These are phyloP conservation scores for Globisporangium emineosum DNA, from an alignment of 352 stramenopile species.

Conservation along the genomic window DNA sequence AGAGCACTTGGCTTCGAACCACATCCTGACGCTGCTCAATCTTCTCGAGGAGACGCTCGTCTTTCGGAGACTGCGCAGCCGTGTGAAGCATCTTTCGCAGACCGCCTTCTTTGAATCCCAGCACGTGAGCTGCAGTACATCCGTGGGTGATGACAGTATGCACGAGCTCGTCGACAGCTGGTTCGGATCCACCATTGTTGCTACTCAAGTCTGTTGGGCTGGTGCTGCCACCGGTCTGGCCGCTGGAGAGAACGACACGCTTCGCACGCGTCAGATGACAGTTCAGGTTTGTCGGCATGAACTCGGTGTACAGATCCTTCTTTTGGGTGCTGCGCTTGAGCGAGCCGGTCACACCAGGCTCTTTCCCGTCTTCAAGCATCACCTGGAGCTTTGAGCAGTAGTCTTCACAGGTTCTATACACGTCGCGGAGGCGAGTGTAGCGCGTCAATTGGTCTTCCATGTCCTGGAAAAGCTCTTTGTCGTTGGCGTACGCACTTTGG, in stretches of 20 bases:
- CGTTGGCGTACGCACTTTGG: slow-evolving; percentile 19
- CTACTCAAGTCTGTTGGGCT: slow-evolving; percentile 30
- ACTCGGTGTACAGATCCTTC: slow-evolving; percentile 80
- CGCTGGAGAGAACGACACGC: slow-evolving; percentile 43
- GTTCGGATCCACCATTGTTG: slow-evolving; percentile 15
- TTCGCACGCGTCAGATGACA: slow-evolving; percentile 73
- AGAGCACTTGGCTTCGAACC: slow-evolving; percentile 70
- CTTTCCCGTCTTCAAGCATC: slow-evolving; percentile 73
- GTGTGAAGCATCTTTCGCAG: slow-evolving; percentile 57
- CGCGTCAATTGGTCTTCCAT: slow-evolving; percentile 53
- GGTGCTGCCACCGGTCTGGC: not conserved
- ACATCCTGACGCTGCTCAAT: slow-evolving; percentile 83
- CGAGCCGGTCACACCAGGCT: slow-evolving; percentile 79
- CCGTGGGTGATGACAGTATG: slow-evolving; percentile 79
- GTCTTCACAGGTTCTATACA: slow-evolving; percentile 68
- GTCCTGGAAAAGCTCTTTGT: slow-evolving; percentile 39
- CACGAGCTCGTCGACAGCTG: slow-evolving; percentile 47
- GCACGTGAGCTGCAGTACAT: slow-evolving; percentile 68
- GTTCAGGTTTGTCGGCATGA: slow-evolving; percentile 87
- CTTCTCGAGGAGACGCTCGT: slow-evolving; percentile 46
- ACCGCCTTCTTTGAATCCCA: slow-evolving; percentile 85
- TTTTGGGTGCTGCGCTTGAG: slow-evolving; percentile 86
- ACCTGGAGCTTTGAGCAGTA: slow-evolving; percentile 60
- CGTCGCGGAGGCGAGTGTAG: slow-evolving; percentile 55
- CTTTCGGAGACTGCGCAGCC: slow-evolving; percentile 39